A percentile compares a stretch with the other conserved stretches of the same genome.
These are phyloP conservation scores for Prunus fruticosa DNA, from an alignment of 306 rosid species.

Conservation along the genomic window DNA sequence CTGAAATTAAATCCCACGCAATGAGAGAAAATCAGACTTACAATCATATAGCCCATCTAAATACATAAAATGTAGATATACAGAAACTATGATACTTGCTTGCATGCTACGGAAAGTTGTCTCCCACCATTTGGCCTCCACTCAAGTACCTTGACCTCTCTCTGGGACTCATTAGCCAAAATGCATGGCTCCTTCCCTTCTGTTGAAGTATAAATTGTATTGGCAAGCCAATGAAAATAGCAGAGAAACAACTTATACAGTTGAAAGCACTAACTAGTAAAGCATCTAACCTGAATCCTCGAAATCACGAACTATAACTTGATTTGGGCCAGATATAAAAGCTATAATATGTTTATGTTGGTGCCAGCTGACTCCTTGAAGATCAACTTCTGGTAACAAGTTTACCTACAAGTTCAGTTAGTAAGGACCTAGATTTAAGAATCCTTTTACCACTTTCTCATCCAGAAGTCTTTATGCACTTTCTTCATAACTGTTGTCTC, in stretches of 20 bases:
- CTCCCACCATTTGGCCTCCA: slow-evolving; percentile 95
- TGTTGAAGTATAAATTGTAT: slow-evolving; percentile 35
- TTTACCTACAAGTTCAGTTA: slow-evolving; percentile 49
- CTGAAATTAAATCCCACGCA: slow-evolving; percentile 36
- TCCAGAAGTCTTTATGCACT: not conserved
- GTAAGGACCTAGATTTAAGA: not conserved
- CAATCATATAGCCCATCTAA: not conserved
- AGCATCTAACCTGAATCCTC: slow-evolving; percentile 65
- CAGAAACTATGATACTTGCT: slow-evolving; percentile 52
- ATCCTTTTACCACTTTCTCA: not conserved
- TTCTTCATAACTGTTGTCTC: slow-evolving; percentile 5
- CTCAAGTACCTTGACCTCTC: slow-evolving; percentile 70
- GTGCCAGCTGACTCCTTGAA: slow-evolving; percentile 94
- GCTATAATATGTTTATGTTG: slow-evolving; percentile 80
- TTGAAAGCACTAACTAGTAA: not conserved
- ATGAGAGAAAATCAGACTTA: slow-evolving; percentile 15
- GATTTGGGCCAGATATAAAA: slow-evolving; percentile 61
- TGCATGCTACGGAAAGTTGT: slow-evolving; percentile 78
- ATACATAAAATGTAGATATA: slow-evolving; percentile 3
- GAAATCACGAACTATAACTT: slow-evolving; percentile 67
- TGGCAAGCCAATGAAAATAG: not conserved
- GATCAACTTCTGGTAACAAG: slow-evolving; percentile 74
- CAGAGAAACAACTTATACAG: not conserved
- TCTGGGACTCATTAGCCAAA: slow-evolving; percentile 67
- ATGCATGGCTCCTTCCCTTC: slow-evolving; percentile 82